phyloP scores from a whole-genome alignment of 805 yeast species.

The Suhomyces sp. region DNA sequence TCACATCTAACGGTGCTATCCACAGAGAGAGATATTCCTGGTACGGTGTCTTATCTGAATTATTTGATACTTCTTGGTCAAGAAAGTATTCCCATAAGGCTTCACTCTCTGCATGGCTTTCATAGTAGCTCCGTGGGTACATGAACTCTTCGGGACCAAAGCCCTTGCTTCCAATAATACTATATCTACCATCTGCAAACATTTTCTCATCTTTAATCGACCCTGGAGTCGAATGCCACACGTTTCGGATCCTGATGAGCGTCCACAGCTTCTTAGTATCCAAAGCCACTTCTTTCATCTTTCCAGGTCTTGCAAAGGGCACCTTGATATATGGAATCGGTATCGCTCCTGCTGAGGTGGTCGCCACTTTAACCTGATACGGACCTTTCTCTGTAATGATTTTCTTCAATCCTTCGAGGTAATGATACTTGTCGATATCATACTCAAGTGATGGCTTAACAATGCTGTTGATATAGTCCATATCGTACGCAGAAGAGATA shows the following conservation, averaged over 20 bases:
- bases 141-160: constrained; percentile 27
- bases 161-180: constrained; percentile 29
- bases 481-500: constrained; percentile 31
- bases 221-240: constrained; percentile 26
- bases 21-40: constrained; percentile 5
- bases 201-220: constrained; percentile 12
- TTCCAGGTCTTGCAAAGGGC: constrained; percentile 19
- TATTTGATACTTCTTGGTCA: constrained; percentile 8
- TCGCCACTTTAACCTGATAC: constrained; percentile 26
- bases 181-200: constrained; percentile 28
- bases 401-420: constrained; percentile 17
- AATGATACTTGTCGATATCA: constrained; percentile 29
- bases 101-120: constrained; percentile 26
- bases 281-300: constrained; percentile 28
- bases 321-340: constrained; percentile 27
- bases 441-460: constrained; percentile 34
- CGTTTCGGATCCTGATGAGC: constrained; percentile 19
- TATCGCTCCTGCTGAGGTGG: constrained; percentile 33
- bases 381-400: constrained; percentile 38
- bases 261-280: constrained; percentile 32
- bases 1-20: constrained; percentile 11
- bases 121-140: constrained; percentile 29
- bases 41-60: too few species aligned
- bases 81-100: constrained; percentile 36
- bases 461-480: constrained; percentile 30